Base-by-base conservation (phyloP, 495 filamentous ascomycete genomes). In the Tetracladium setigerum region DNA sequence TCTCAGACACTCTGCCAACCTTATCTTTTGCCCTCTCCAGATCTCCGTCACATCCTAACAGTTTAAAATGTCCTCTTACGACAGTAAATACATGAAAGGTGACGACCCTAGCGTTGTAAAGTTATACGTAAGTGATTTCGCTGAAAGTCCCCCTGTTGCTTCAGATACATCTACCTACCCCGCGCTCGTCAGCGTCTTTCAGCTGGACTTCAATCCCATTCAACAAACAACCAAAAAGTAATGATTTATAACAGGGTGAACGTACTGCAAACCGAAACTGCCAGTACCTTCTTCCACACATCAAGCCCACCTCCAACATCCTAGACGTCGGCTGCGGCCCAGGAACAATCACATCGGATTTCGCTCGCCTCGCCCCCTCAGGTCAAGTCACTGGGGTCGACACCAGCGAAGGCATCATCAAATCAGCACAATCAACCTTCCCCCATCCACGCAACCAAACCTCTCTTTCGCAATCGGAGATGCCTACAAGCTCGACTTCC, bases 311-410 rank as follows among this genome's bases (percentile, higher is more conserved):
- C 35, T 66, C 70, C 58, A 60, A 65, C 13, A 72, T 81, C 31
- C 71, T 81, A 30, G 77, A 81, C 51, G 64, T 81, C 24, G 77
- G 77, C 38, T 81, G 77, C 55, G 76, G 77, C 12, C 76, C 75
- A 0, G 77, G 76, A 15, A 75, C 68, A 18, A 80, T 83, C 42
- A 79, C 76, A 1, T 56, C 69, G 1, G 76, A 73, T 38, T 55
- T 81, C 6, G 75, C 75, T 9, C 44, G 49, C 1, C 57, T 66
- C 31, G 69, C 74, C 1, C 67, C 73, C 0, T 36, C 70, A 30
- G 78, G 75, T 11, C 55, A 60, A 33, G 64, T 76, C 4, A 56
- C 46, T 0, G 56, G 57, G 14, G 24, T 62, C 32, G 59, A 66
- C 27, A 50, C 50, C 24, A 49, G 41, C 14, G 53, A 36, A 6